These are phyloP conservation scores for Ogataea ramenticola DNA, from an alignment of 805 yeast genomes.

Conservation along the genomic window DNA sequence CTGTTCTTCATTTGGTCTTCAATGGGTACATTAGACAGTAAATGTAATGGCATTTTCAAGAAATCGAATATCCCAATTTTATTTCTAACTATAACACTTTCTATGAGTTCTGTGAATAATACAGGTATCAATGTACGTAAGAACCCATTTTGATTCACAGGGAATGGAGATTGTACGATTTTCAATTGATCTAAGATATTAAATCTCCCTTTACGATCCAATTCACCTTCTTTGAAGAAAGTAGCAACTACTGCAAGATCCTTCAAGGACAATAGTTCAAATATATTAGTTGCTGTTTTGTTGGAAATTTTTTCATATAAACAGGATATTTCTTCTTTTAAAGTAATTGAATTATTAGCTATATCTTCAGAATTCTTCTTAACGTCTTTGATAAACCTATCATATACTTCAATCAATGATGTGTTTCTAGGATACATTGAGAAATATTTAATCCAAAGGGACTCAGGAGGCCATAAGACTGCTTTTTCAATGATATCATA, in stretches of 20 bases:
- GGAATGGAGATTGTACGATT: constrained; percentile 30
- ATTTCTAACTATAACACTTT: constrained; percentile 47
- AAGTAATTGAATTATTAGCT: too few species aligned
- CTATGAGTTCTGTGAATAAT: constrained; percentile 36
- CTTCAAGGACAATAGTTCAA: constrained; percentile 20
- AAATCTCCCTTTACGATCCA: constrained; percentile 13
- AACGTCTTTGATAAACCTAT: constrained; percentile 38
- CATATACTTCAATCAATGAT: constrained; percentile 37
- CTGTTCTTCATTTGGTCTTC: neutral
- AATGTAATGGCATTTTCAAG: constrained; percentile 22
- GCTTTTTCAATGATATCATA: constrained; percentile 52
- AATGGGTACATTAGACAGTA: constrained; percentile 13
- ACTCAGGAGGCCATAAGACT: constrained; percentile 72
- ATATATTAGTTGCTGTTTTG: constrained; percentile 11
- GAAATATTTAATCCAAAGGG: constrained; percentile 59
- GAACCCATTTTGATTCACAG: constrained; percentile 2
- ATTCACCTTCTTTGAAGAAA: constrained; percentile 18
- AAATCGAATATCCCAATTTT: constrained; percentile 52
- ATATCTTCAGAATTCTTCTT: constrained; percentile 5
- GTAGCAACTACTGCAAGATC: constrained; percentile 17
- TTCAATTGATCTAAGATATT: constrained; percentile 25
- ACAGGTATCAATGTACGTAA: constrained; percentile 22
- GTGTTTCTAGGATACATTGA: constrained; percentile 50
- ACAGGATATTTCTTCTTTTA: too few species aligned
- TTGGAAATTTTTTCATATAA: too few species aligned